Evolutionary conservation across 306 rosid species (phyloP).

Genomic region (Malus sylvestris): DNA sequence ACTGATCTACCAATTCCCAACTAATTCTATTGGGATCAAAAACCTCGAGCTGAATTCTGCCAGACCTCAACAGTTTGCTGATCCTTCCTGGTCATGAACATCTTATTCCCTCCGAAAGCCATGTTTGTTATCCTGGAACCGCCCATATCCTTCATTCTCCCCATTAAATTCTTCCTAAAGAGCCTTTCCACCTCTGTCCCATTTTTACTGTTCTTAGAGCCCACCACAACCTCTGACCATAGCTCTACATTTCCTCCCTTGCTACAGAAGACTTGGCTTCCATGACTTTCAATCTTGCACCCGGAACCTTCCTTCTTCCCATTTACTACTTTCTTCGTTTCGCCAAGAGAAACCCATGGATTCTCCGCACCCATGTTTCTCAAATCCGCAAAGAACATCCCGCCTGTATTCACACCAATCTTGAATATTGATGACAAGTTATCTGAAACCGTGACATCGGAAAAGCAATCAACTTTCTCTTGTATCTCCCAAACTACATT

Average conservation of each 20-base stretch:
- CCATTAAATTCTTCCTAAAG: slow-evolving; percentile 75
- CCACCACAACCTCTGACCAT: slow-evolving; percentile 77
- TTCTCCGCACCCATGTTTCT: slow-evolving; percentile 44
- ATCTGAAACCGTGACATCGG: slow-evolving; percentile 72
- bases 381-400: slow-evolving; percentile 56
- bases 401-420: slow-evolving; percentile 78
- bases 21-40: slow-evolving; percentile 21
- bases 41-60: slow-evolving; percentile 64
- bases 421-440: slow-evolving; percentile 53
- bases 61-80: slow-evolving; percentile 84
- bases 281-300: slow-evolving; percentile 72
- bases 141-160: slow-evolving; percentile 67
- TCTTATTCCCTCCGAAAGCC: slow-evolving; percentile 82
- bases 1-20: background rate
- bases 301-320: slow-evolving; percentile 86
- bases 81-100: slow-evolving; percentile 77
- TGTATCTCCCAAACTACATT: slow-evolving; percentile 55
- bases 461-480: slow-evolving; percentile 74
- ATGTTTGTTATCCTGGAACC: slow-evolving; percentile 54
- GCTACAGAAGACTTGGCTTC: slow-evolving; percentile 70
- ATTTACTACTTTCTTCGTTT: slow-evolving; percentile 32
- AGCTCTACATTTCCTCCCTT: slow-evolving; percentile 68
- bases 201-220: slow-evolving; percentile 19
- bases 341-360: slow-evolving; percentile 73
- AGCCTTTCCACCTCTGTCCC: slow-evolving; percentile 36